These are phyloP conservation scores for Penicillium canariense DNA, from an alignment of 495 filamentous ascomycete species.

Conservation along the genomic window DNA sequence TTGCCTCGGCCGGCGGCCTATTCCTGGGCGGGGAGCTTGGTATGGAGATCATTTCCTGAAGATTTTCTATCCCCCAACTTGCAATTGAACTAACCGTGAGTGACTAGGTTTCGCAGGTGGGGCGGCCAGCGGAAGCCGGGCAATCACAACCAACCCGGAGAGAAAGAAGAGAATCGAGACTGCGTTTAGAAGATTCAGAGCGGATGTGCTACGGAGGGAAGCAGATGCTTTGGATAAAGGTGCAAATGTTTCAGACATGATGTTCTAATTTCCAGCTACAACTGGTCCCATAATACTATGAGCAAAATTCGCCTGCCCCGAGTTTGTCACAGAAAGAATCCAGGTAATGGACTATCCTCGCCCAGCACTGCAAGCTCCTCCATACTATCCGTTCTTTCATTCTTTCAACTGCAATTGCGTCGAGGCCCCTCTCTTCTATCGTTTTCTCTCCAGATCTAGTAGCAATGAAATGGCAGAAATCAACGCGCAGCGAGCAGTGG, in stretches of 20 bases:
- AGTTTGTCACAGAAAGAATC: no score
- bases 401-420: background rate
- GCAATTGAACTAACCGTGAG: background rate
- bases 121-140: constrained; percentile 46
- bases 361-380: constrained; percentile 2
- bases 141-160: constrained; percentile 54
- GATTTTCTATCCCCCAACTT: background rate
- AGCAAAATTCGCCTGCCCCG: no score
- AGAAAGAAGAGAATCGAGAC: constrained; percentile 55
- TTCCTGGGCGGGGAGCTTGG: constrained; percentile 64
- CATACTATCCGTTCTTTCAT: background rate
- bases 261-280: constrained; percentile 26
- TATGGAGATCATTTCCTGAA: constrained; percentile 12
- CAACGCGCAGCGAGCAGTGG: no score
- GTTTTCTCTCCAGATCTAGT: no score
- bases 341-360: background rate
- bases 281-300: no score
- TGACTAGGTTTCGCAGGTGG: constrained; percentile 55
- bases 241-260: constrained; percentile 24
- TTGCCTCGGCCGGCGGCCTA: constrained; percentile 58
- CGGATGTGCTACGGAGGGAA: constrained; percentile 59
- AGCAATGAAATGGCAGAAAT: no score
- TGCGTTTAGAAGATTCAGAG: constrained; percentile 62
- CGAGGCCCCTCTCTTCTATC: background rate
- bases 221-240: constrained; percentile 53